phyloP scores from a whole-genome alignment of 768 basidiomycete species.

The Stropharia rugosoannulata region DNA sequence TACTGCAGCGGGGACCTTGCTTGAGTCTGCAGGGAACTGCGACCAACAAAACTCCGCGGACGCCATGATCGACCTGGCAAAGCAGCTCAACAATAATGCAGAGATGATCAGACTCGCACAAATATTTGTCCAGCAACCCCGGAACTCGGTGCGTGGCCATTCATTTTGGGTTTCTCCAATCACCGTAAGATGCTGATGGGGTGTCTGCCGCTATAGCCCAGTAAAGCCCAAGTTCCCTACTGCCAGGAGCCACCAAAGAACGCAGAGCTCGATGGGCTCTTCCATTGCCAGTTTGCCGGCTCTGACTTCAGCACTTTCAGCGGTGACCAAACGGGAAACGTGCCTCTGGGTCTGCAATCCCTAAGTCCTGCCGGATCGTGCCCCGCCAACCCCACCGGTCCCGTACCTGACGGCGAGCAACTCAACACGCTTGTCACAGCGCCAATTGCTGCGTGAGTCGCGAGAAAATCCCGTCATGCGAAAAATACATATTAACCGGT shows the following conservation, averaged over 20 bases:
- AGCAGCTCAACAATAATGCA: conserved; percentile 33
- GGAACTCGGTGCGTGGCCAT: conserved; percentile 36
- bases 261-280: conserved; percentile 42
- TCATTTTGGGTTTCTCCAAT: neutral
- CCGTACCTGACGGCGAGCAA: conserved; percentile 41
- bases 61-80: conserved; percentile 45
- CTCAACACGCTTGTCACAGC: conserved; percentile 32
- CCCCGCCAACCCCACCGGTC: conserved; percentile 37
- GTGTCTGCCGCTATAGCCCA: conserved; percentile 26
- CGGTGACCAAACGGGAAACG: conserved; percentile 41
- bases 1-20: conserved; percentile 41
- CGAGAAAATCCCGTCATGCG: neutral
- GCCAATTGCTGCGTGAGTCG: conserved; percentile 20
- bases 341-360: conserved; percentile 37
- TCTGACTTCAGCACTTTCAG: conserved; percentile 38
- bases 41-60: conserved; percentile 51
- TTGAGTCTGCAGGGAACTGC: conserved; percentile 42
- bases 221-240: conserved; percentile 40
- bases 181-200: neutral
- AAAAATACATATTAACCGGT: neutral
- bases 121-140: conserved; percentile 44
- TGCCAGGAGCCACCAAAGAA: conserved; percentile 46
- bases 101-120: conserved; percentile 45
- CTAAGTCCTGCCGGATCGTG: conserved; percentile 42
- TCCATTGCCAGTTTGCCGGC: conserved; percentile 46